Evolutionary conservation across 306 rosid species (phyloP).

Genomic region (Crataegus laevigata): DNA sequence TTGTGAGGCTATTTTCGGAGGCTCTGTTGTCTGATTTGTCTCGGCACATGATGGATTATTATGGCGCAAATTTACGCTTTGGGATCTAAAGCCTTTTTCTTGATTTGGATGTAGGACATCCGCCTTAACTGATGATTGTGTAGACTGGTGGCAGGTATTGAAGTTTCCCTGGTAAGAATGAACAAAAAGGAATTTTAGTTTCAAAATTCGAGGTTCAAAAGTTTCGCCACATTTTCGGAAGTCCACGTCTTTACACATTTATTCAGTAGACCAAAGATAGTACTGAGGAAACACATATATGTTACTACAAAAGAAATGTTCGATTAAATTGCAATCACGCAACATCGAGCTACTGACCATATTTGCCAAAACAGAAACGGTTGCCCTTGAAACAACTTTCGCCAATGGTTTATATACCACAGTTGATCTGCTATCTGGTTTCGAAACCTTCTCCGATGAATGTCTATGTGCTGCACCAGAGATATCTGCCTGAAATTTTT

Average conservation of each 20-base stretch:
- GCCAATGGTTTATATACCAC: conserved; percentile 80
- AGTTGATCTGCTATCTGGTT: conserved; percentile 40
- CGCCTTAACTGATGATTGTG: conserved; percentile 26
- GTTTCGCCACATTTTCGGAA: background rate
- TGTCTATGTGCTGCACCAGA: conserved; percentile 29
- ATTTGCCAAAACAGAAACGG: conserved; percentile 74
- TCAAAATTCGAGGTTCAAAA: background rate
- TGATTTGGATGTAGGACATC: conserved; percentile 33
- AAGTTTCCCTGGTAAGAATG: conserved; percentile 54
- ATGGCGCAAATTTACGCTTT: conserved; percentile 33
- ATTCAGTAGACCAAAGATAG: background rate
- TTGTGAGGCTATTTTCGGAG: conserved; percentile 34
- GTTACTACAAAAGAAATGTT: background rate
- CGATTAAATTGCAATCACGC: background rate
- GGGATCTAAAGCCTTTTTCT: conserved; percentile 32
- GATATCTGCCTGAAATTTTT: conserved; percentile 43
- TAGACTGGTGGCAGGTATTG: conserved; percentile 37
- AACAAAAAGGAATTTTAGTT: background rate
- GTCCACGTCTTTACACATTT: background rate
- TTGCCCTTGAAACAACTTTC: conserved; percentile 66
- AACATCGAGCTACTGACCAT: conserved; percentile 45
- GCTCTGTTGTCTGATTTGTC: conserved; percentile 26
- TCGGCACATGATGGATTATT: conserved; percentile 29
- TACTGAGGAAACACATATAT: background rate
- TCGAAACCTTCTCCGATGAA: conserved; percentile 36